Base-by-base conservation (phyloP, 202 grass and related monocot species). In the Carex arenaria region DNA sequence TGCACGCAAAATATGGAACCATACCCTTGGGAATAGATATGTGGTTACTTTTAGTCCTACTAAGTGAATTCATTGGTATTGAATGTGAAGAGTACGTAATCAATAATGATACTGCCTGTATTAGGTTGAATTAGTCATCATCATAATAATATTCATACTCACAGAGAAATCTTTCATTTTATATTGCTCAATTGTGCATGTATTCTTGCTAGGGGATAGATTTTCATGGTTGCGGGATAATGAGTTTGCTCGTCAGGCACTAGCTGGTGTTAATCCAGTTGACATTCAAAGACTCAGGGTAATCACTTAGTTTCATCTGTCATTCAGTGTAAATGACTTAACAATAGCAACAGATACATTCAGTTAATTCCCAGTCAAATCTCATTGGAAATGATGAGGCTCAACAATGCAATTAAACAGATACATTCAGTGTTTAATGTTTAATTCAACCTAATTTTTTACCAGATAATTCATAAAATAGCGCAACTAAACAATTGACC, bases 141-240 rank as follows among this genome's bases (percentile, higher is more conserved):
- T 63, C 22, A 19, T 60, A 49, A 23, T 51, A 54, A 63, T 71
- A 79, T 32, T 11, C 28, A 18, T 73, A n/a, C 19, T 79, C 40
- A 26, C 14, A 31, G 56, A 76, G 26, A 34, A 75, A 11, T 75
- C 15, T 56, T 28, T 76, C 1, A 75, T 71, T 70, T 38, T 22
- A 42, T 18, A 26, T 85, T 40, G 28, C 7, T 3, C 60, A 12
- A 47, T 85, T 20, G 13, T 72, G 4, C 2, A 15, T 59, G 38
- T 60, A 38, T 43, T 75, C 31, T 80, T 64, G 61, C 52, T 83
- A 92, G 90, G 78, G 77, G 85, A 92, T 12, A 85, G 87, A 84
- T 85, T 87, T 83, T 75, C 90, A 69, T 92, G 90, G 90, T 82
- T 88, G 85, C 82, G 87, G 6, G 90, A 92, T 63, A 86, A 89